Evolutionary conservation across 805 yeast species (phyloP).

Genomic region (Zygotorulaspora danielsina): DNA sequence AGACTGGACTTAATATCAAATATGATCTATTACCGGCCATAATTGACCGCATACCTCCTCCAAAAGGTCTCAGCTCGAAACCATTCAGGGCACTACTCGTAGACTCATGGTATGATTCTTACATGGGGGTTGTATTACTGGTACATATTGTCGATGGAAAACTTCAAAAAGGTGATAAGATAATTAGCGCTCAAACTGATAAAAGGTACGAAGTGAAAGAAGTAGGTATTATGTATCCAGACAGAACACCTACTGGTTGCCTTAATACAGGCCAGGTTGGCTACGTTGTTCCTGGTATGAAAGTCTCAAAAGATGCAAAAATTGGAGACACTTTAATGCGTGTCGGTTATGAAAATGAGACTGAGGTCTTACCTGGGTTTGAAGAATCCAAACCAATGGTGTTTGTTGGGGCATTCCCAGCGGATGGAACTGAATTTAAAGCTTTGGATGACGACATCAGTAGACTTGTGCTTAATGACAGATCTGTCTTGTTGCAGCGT

Average conservation of each 20-base stretch:
- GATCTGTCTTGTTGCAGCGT: slow-evolving; percentile 82
- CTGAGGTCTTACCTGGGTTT: slow-evolving; percentile 86
- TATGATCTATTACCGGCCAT: slow-evolving; percentile 75
- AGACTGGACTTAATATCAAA: slow-evolving; percentile 73
- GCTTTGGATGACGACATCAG: slow-evolving; percentile 85
- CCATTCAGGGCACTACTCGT: slow-evolving; percentile 60
- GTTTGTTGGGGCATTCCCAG: slow-evolving; percentile 96
- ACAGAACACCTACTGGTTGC: slow-evolving; percentile 57
- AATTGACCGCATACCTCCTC: slow-evolving; percentile 75
- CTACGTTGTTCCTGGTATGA: slow-evolving; percentile 92
- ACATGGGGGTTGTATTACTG: slow-evolving; percentile 83
- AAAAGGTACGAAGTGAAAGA: slow-evolving; percentile 83
- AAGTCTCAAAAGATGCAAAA: slow-evolving; percentile 75
- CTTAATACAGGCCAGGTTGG: slow-evolving; percentile 92
- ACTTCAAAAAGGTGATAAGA: slow-evolving; percentile 66
- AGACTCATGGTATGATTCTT: slow-evolving; percentile 97
- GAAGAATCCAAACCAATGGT: slow-evolving; percentile 98
- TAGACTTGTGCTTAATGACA: slow-evolving; percentile 82
- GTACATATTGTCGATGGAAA: slow-evolving; percentile 82
- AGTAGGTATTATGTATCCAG: slow-evolving; percentile 94
- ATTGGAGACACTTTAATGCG: slow-evolving; percentile 87
- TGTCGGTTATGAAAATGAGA: slow-evolving; percentile 46
- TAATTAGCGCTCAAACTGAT: slow-evolving; percentile 72
- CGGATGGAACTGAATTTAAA: slow-evolving; percentile 88
- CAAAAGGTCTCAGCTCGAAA: slow-evolving; percentile 56